Evolutionary conservation across 495 filamentous ascomycete species (phyloP).

Genomic region (Tuber indicum): DNA sequence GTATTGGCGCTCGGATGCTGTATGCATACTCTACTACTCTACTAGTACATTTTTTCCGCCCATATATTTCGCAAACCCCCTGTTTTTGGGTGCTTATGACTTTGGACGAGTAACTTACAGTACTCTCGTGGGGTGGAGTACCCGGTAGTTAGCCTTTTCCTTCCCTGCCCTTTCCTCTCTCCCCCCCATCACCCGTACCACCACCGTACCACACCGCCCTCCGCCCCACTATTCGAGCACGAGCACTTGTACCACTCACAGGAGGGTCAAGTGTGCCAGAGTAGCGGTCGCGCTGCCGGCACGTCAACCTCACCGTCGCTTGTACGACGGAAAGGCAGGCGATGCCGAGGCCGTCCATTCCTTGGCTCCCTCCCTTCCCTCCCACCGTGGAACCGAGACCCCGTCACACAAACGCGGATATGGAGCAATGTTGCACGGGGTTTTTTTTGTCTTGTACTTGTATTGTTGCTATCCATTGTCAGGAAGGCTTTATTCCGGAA

Average conservation of each 20-base stretch:
- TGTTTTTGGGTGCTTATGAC: not conserved
- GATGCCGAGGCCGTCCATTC: not conserved
- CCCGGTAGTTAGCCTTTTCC: not conserved
- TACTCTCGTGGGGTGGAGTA: not conserved
- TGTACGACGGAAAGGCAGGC: not conserved
- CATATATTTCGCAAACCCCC: not conserved
- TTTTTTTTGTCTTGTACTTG: not conserved
- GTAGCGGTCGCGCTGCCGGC: not conserved
- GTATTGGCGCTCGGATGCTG: not conserved
- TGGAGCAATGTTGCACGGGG: not conserved
- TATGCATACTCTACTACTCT: too few relatives aligned
- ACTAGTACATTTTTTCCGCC: too few relatives aligned
- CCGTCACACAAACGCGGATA: not conserved
- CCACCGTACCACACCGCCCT: not conserved
- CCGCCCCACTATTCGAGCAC: too few relatives aligned
- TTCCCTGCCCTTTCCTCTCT: not conserved
- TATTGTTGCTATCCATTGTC: not conserved
- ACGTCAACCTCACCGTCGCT: not conserved
- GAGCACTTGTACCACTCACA: not conserved
- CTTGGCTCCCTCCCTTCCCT: not conserved
- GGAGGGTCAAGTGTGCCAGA: not conserved
- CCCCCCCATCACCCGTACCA: not conserved
- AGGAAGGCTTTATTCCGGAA: not conserved
- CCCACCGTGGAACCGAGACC: not conserved
- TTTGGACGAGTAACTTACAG: not conserved